These are phyloP conservation scores for Hyaloperonospora brassicae DNA, from an alignment of 352 stramenopile species.

Conservation along the genomic window DNA sequence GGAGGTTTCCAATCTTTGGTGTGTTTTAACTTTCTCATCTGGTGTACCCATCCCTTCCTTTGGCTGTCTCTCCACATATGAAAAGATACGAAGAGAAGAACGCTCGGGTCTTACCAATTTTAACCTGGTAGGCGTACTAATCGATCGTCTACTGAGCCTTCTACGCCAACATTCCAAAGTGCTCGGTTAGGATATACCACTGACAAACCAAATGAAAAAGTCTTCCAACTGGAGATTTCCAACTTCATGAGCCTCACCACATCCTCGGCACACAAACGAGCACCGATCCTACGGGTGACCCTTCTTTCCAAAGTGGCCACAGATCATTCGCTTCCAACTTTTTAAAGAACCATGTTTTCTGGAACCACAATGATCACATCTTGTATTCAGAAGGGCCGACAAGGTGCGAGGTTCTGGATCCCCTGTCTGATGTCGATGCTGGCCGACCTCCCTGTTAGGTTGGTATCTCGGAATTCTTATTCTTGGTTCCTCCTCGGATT, in stretches of 20 bases:
- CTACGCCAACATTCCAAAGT: too few relatives aligned
- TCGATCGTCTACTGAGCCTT: too few relatives aligned
- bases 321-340: conserved; percentile 1
- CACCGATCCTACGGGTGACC: conserved; percentile 1
- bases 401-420: neutral
- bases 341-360: neutral
- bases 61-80: too few relatives aligned
- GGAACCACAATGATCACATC: neutral
- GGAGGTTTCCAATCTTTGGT: too few relatives aligned
- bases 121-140: too few relatives aligned
- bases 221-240: neutral
- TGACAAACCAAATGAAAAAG: neutral
- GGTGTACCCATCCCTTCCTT: too few relatives aligned
- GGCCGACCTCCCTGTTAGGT: neutral
- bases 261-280: conserved; percentile 1
- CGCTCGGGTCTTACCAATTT: too few relatives aligned
- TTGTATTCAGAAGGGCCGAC: neutral
- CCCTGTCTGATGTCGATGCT: neutral
- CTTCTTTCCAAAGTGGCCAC: neutral
- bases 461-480: neutral
- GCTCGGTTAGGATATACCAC: too few relatives aligned
- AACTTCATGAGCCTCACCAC: neutral
- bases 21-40: too few relatives aligned
- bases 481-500: neutral
- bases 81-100: too few relatives aligned